phyloP scores from a whole-genome alignment of 495 filamentous ascomycete species.

The Margaritispora aquatica region DNA sequence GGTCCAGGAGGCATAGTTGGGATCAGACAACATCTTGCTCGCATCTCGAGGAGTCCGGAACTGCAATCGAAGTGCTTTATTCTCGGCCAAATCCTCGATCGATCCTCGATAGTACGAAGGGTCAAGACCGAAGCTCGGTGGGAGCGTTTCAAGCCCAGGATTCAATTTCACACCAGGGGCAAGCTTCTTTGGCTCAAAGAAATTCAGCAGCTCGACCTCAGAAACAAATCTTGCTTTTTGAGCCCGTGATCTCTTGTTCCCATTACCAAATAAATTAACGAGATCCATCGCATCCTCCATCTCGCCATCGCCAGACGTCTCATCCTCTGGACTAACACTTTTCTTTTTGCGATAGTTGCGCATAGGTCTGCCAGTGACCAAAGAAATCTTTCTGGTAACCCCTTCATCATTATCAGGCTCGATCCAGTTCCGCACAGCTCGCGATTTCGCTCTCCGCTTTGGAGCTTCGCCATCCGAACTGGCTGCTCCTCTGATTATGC shows the following conservation, averaged over 20 bases:
- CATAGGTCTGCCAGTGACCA: neutral
- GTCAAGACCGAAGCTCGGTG: conserved; percentile 11
- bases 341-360: neutral
- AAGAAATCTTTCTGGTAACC: neutral
- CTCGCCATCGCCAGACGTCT: neutral
- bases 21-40: neutral
- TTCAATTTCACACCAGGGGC: conserved; percentile 3
- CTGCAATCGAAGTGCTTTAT: neutral
- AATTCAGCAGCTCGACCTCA: conserved; percentile 14
- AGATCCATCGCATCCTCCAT: neutral
- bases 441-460: neutral
- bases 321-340: neutral
- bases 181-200: conserved; percentile 14
- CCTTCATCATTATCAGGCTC: neutral
- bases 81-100: neutral
- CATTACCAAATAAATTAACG: neutral
- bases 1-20: conserved; percentile 5
- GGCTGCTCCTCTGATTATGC: neutral
- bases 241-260: neutral
- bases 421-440: neutral
- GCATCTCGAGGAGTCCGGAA: neutral
- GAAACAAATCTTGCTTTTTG: neutral
- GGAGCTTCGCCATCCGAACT: neutral
- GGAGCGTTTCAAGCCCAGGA: conserved; percentile 12
- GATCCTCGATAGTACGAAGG: neutral